A percentile compares a stretch with the other conserved stretches of the same genome.
phyloP scores from a whole-genome alignment of 495 filamentous ascomycete genomes.

The Podospora conica region DNA sequence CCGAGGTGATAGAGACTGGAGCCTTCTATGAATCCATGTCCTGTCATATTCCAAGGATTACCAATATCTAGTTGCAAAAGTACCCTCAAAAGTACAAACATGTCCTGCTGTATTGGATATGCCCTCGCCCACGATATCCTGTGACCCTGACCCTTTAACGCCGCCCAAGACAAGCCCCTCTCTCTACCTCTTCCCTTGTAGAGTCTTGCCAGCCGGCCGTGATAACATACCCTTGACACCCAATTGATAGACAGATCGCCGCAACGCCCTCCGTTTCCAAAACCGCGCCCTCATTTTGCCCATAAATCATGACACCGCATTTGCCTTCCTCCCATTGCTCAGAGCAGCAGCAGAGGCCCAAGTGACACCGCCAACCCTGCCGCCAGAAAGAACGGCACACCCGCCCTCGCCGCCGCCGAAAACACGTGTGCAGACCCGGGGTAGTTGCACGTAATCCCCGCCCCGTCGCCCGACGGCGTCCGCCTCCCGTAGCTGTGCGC shows the following conservation, averaged over 20 bases:
- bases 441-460: constrained; percentile 40
- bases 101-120: neutral
- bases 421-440: constrained; percentile 37
- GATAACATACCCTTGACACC: neutral
- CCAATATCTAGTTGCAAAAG: neutral
- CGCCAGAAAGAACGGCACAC: constrained; percentile 13
- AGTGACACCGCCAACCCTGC: constrained; percentile 8
- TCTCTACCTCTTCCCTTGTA: neutral
- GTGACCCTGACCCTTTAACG: neutral
- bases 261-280: neutral
- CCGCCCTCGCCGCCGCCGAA: constrained; percentile 17
- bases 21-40: neutral
- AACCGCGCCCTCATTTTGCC: neutral
- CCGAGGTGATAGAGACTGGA: neutral
- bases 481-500: constrained; percentile 59
- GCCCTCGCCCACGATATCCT: neutral
- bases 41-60: neutral
- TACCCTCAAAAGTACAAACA: neutral
- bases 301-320: neutral
- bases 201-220: neutral
- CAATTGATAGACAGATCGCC: neutral
- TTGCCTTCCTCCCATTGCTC: neutral
- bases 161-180: neutral
- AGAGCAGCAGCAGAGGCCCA: constrained; percentile 7
- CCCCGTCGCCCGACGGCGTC: constrained; percentile 12